A percentile compares a stretch with the other conserved stretches of the same genome.
Evolutionary conservation across 306 rosid genomes (phyloP).

Genomic region (Sicyos edulis): DNA sequence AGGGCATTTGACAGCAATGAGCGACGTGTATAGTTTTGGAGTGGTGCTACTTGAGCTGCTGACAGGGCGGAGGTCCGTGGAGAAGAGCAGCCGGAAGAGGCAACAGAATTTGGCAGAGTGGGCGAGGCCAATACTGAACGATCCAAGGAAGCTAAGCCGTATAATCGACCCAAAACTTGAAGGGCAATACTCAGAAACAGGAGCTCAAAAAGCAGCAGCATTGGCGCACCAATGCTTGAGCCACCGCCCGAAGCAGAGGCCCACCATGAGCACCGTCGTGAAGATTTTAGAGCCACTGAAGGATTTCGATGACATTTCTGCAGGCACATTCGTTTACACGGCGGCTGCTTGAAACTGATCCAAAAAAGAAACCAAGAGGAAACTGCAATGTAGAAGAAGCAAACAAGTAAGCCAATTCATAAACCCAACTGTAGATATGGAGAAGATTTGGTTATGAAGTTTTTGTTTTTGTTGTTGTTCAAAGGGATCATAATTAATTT

Average conservation of each 20-base stretch:
- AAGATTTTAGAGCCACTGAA: slow-evolving; percentile 19
- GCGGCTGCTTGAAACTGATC: not conserved
- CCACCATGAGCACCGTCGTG: slow-evolving; percentile 22
- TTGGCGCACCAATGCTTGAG: slow-evolving; percentile 21
- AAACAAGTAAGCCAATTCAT: not conserved
- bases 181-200: slow-evolving; percentile 25
- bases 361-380: not conserved
- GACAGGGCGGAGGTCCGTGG: slow-evolving; percentile 24
- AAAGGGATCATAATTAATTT: not conserved
- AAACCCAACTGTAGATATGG: slow-evolving; percentile 7
- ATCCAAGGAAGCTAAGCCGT: slow-evolving; percentile 21
- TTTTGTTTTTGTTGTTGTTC: not conserved
- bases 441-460: not conserved
- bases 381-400: not conserved
- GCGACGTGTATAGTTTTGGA: slow-evolving; percentile 27
- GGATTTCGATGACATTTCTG: slow-evolving; percentile 21
- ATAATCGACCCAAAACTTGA: slow-evolving; percentile 25
- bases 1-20: slow-evolving; percentile 27
- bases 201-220: slow-evolving; percentile 20
- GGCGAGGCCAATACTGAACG: slow-evolving; percentile 25
- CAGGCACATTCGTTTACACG: slow-evolving; percentile 20
- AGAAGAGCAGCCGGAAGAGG: slow-evolving; percentile 21
- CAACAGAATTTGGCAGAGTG: slow-evolving; percentile 24
- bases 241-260: slow-evolving; percentile 24
- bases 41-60: slow-evolving; percentile 26